Base-by-base conservation (phyloP, 768 basidiomycete genomes). In the Rhodosporidiobolus sp. region DNA sequence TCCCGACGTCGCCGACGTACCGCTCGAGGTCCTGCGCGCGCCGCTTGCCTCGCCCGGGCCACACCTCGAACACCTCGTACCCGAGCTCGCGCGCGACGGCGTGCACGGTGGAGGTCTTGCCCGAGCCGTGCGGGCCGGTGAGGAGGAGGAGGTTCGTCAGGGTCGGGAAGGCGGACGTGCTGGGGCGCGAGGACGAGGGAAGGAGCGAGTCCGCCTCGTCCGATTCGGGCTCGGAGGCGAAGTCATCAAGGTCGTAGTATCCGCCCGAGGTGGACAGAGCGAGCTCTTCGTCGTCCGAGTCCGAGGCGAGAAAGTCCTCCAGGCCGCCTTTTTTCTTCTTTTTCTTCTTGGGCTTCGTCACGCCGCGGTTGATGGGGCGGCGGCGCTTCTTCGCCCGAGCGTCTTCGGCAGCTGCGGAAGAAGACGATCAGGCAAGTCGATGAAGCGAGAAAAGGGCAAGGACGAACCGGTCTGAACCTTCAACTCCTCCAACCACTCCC, bases 51-150 rank as follows among this genome's bases (percentile, higher is more conserved):
- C 94, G 88, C 5, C 96, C 96, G 34, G 96, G 91, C 82, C 94
- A 90, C 20, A 98, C 93, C 80, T 99, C 96, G 78, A 97, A 96
- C 20, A 98, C 87, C 61, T 94, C 91, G 91, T 92, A 99, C 22
- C 89, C 92, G 46, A 99, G 84, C 81, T 99, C 95, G 65, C 88
- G 87, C 9, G 94, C 92, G 78, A 93, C 94, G 0, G 95, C 94
- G 81, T 96, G 94, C 4, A 96, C 89, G 30, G 92, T 86, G 3
- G 92, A 88, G 10, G 93, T 94, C 83, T 99, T 99, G 45, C 96
- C 96, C 64, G 84, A 85, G 19, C 94, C 95, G 45, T 85, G 82
- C 1, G 92, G 93, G 1, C 96, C 96, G 54, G 83, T 80, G 52
- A 99, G 85, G 22, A 99, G 83, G 60, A 98, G 90, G 0, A 92